A percentile compares a stretch with the other conserved stretches of the same genome.
phyloP scores from a whole-genome alignment of 129 eudicot genomes.

The Apium graveolens region DNA sequence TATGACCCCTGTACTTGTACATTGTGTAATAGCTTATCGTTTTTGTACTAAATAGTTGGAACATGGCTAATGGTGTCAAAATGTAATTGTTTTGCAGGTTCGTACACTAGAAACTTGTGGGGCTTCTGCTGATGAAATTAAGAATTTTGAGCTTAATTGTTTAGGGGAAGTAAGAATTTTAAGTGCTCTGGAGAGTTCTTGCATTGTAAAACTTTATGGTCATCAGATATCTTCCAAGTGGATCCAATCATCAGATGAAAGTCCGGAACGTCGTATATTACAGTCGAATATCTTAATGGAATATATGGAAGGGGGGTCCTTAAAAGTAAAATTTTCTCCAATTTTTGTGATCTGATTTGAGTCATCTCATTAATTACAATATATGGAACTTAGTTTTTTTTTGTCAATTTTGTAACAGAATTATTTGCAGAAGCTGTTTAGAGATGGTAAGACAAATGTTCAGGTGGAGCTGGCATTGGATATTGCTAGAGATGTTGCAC shows the following conservation, averaged over 20 bases:
- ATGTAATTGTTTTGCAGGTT: constrained; percentile 43
- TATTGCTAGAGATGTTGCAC: constrained; percentile 67
- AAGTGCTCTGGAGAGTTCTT: constrained; percentile 58
- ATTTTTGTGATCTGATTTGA: background rate
- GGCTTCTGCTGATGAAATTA: constrained; percentile 51
- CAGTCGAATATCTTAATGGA: constrained; percentile 85
- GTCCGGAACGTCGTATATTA: constrained; percentile 43
- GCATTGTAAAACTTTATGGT: constrained; percentile 77
- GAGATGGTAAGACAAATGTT: constrained; percentile 65
- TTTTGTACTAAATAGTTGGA: background rate
- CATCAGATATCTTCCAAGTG: constrained; percentile 77
- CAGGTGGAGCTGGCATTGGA: constrained; percentile 33
- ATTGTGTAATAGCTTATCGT: background rate
- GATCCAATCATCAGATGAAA: constrained; percentile 45
- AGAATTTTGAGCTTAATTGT: constrained; percentile 66
- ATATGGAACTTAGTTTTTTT: constrained; percentile 8
- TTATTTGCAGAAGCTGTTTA: constrained; percentile 47
- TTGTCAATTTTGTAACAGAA: constrained; percentile 34
- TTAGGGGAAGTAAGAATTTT: constrained; percentile 84
- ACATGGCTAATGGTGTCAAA: background rate
- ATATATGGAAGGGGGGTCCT: constrained; percentile 81
- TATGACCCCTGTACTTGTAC: background rate
- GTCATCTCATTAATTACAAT: too few species aligned
- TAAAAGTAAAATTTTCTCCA: constrained; percentile 36
- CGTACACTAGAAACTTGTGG: constrained; percentile 52